These are phyloP conservation scores for Trichophaea hybrida DNA, from an alignment of 2,329 filamentous ascomycete genomes.

Conservation along the genomic window DNA sequence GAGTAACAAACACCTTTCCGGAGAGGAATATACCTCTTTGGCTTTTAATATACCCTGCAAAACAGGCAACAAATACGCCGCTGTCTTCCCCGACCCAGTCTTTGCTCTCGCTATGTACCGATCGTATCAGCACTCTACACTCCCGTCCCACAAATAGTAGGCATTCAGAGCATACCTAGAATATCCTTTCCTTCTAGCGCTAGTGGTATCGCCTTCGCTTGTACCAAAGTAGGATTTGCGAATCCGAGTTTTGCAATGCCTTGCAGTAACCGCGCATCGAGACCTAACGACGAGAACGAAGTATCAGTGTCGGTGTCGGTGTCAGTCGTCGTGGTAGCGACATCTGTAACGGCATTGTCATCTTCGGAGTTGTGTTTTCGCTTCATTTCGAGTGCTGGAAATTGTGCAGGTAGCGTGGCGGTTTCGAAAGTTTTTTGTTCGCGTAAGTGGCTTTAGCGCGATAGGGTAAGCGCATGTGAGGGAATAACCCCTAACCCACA, in stretches of 20 bases:
- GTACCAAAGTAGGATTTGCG: conserved; percentile 73
- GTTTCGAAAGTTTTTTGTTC: not conserved
- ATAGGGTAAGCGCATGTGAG: too few relatives aligned
- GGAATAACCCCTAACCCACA: too few relatives aligned
- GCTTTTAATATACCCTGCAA: conserved; percentile 67
- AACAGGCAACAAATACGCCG: conserved; percentile 86
- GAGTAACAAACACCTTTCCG: not conserved
- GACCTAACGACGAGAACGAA: conserved; percentile 60
- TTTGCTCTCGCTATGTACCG: conserved; percentile 59
- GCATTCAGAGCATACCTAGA: conserved; percentile 37
- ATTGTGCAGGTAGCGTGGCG: not conserved
- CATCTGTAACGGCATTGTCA: not conserved
- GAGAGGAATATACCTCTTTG: conserved; percentile 45
- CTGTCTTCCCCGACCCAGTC: conserved; percentile 93
- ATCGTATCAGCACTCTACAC: not conserved
- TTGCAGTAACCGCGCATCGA: conserved; percentile 76
- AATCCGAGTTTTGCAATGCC: conserved; percentile 75
- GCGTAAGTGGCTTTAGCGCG: not conserved
- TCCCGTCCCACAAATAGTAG: too few relatives aligned
- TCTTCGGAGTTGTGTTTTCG: not conserved
- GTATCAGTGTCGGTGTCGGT: conserved; percentile 3
- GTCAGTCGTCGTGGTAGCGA: not conserved
- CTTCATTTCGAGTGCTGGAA: conserved; percentile 1
- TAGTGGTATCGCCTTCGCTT: conserved; percentile 73
- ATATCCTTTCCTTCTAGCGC: conserved; percentile 80